Evolutionary conservation across 2,329 filamentous ascomycete species (phyloP).

Genomic region (Lithohypha guttulata): DNA sequence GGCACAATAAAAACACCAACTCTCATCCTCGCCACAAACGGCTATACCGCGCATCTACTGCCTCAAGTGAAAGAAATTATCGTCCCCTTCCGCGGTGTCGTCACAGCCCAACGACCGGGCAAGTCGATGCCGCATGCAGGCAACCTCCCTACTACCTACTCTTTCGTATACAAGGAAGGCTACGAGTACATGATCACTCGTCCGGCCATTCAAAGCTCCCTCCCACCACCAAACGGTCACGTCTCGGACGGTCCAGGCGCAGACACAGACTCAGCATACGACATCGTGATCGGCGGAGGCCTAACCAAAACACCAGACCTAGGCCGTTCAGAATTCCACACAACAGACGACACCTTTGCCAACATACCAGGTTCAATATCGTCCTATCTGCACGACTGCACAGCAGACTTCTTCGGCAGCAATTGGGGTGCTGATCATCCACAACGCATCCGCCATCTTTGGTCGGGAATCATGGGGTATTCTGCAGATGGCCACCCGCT

Average conservation of each 20-base stretch:
- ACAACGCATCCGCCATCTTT: slow-evolving; percentile 34
- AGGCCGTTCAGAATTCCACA: slow-evolving; percentile 18
- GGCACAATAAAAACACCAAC: slow-evolving; percentile 34
- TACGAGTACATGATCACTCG: slow-evolving; percentile 31
- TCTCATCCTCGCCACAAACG: slow-evolving; percentile 46
- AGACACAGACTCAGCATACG: slow-evolving; percentile 20
- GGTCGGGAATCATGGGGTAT: slow-evolving; percentile 50
- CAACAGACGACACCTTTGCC: slow-evolving; percentile 23
- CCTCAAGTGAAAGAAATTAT: slow-evolving; percentile 37
- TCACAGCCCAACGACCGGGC: slow-evolving; percentile 34
- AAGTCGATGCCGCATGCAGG: slow-evolving; percentile 18
- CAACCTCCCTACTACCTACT: slow-evolving; percentile 20
- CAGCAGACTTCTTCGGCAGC: slow-evolving; percentile 25
- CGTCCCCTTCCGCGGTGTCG: slow-evolving; percentile 42
- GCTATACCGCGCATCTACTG: slow-evolving; percentile 39
- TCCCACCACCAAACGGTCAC: neutral
- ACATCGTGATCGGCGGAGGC: slow-evolving; percentile 26
- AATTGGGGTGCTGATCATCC: slow-evolving; percentile 35
- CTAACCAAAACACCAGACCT: slow-evolving; percentile 13
- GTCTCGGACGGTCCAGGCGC: neutral
- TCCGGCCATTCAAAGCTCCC: slow-evolving; percentile 10
- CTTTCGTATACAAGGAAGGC: slow-evolving; percentile 23
- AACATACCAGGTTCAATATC: slow-evolving; percentile 4
- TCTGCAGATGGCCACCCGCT: slow-evolving; percentile 44
- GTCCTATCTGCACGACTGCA: slow-evolving; percentile 20